Base-by-base conservation (phyloP, 139 green algal species). In the Haematococcus sp. region DNA sequence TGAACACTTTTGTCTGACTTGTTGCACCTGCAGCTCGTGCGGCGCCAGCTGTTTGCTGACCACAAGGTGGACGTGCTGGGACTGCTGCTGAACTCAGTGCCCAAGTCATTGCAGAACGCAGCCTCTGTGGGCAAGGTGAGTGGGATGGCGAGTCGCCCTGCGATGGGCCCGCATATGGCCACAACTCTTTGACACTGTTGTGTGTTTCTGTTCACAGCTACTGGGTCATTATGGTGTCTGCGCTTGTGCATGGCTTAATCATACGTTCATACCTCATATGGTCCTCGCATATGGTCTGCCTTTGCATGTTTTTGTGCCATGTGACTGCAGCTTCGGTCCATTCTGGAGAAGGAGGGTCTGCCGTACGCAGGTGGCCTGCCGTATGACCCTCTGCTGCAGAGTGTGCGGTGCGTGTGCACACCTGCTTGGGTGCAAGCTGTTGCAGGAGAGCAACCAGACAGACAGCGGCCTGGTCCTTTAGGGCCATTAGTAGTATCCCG, bases 41-140 rank as follows among this genome's bases (percentile, higher is more conserved):
- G 70, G 63, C 79, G 75, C 63, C 69, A 83, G 60, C 61, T 81
- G 51, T 71, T 89, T 28, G 27, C 73, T 40, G 76, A 83, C 28
- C 67, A 87, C 68, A 67, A 68, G 67, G 79, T 88, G 46, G 76
- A 84, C 17, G 44, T 91, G 32, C 46, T 89, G 56, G 90, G 88
- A 4, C 63, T 92, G 27, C 56, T 90, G 3, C 32, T 94, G 7
- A 94, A 93, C 82, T 83, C 86, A 78, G 72, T 91, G 49, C 40
- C 27, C 16, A 27, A 22, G 43, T 1, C 13, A 30, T 27, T 31
- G 58, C 54, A 25, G 1, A 40, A 44, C 13, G 35, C 23, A 20
- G 32, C 34, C 34, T 55, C 63, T 31, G 11, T 33, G 15, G 7
- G 11, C 13, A 28, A 25, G 17, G 25, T 28, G 11, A n/a, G 25